phyloP scores from a whole-genome alignment of 2,329 filamentous ascomycete species.

The Exophiala phaeomuriformis region DNA sequence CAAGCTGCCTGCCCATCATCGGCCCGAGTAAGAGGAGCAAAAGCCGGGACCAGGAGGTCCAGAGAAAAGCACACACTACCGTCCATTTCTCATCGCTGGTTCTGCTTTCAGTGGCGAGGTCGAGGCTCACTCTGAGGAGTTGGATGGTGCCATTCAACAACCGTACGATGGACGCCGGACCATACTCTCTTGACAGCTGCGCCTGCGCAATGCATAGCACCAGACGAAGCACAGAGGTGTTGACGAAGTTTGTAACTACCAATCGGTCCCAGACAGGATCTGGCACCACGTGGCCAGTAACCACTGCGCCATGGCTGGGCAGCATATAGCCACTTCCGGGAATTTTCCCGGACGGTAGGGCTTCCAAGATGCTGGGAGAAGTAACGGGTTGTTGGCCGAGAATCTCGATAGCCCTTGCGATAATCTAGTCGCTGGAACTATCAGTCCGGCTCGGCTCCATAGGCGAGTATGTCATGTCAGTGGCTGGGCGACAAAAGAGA shows the following conservation, averaged over 20 bases:
- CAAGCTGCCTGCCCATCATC: constrained; percentile 69
- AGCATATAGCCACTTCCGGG: not conserved
- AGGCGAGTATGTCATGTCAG: not conserved
- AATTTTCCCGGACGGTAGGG: not conserved
- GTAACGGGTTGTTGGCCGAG: constrained; percentile 2
- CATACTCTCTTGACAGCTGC: not conserved
- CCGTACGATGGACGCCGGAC: not conserved
- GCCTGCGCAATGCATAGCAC: constrained; percentile 1
- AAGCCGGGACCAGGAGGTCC: constrained; percentile 4
- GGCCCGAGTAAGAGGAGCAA: constrained; percentile 48
- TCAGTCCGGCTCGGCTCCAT: not conserved
- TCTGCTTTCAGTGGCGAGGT: not conserved
- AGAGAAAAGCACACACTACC: constrained; percentile 6
- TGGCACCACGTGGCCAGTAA: not conserved
- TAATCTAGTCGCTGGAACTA: not conserved
- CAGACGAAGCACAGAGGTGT: constrained; percentile 3
- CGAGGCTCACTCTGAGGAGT: constrained; percentile 1
- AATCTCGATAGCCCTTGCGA: not conserved
- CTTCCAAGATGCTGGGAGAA: constrained; percentile 1
- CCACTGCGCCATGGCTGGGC: not conserved
- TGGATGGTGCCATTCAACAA: constrained; percentile 2
- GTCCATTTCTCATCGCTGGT: not conserved
- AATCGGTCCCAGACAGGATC: not conserved
- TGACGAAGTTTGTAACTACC: constrained; percentile 1
- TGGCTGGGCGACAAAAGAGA: not conserved